Base-by-base conservation (phyloP, 176 grass and related monocot genomes). In the Cymbopogon citratus region DNA sequence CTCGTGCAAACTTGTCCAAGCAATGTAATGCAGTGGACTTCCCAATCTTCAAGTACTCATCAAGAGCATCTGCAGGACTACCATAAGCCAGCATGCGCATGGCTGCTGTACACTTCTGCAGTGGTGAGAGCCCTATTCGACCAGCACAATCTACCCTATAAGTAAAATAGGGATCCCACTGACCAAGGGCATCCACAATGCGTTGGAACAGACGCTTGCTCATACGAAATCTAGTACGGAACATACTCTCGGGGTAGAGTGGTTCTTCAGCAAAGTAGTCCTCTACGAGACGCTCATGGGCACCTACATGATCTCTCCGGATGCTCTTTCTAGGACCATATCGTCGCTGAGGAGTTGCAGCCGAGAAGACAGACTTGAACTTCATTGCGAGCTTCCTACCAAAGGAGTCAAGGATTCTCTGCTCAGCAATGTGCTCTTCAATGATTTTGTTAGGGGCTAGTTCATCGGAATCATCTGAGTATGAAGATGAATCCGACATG, bases 141-240 rank as follows among this genome's bases (percentile, higher is more conserved):
- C 73, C 5, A 60, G 10, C 10, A 60, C 51, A 39, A 16, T 60
- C 21, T 60, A 12, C 31, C n/a, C 21, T 76, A 26, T 40, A 60
- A 16, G 52, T 76, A 23, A 76, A 76, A 26, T 40, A 76, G 46
- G 72, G 48, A 74, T 18, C n/a, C 71, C 71, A 74, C 46, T 34
- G 3, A 3, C 71, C 46, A 54, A 74, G 71, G 4, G 46, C 0
- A 7, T 54, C 3, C 16, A 54, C 71, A 74, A 74, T 74, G 0
- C 26, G 4, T 12, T 23, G 1, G 3, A 74, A 74, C 1, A 52
- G 27, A 0, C 1, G 16, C 2, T 18, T 74, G 12, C n/a, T 74
- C 71, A 74, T 54, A 52, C 16, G 9, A 0, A 74, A 74, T 52
- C 9, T 74, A 4, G 71, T 74, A 54, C 16, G 48, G 13, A 75